Base-by-base conservation (phyloP, 1,284 basidiomycete species). In the Melampsora americana region DNA sequence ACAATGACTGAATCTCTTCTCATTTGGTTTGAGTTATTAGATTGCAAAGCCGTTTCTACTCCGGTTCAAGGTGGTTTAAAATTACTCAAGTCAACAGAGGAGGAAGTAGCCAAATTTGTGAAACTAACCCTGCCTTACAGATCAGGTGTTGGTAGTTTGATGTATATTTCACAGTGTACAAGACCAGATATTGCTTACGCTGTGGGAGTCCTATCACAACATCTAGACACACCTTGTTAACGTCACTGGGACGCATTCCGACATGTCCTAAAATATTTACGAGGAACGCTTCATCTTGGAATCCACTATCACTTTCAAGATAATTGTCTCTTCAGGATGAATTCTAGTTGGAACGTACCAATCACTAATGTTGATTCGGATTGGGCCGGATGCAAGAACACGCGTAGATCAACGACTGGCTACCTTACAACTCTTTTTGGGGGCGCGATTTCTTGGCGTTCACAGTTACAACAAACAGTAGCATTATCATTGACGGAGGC, bases 161-260 rank as follows among this genome's bases (percentile, higher is more conserved):
- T 50, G 44, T 68, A 68, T 16, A 30, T 68, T 5, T n/a, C 46
- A 18, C 35, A 50, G 12, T 48, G 42, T 20, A 67, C 66, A 16
- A 14, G 44, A 2, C 66, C 66, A 7, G 44, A 67, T 12, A 68
- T 68, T 20, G 56, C 23, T 7, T 68, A 53, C 56, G 66, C 66
- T 3, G 66, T 68, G 9, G 66, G 66, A 4, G 44, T 48, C 6
- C 26, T 68, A 3, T 68, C 48, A 26, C 46, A 48, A 6, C 56
- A 53, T n/a, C 66, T 68, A 39, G 30, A 68, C 32, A 53, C 48
- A 53, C 66, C 66, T 14, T 39, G 48, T 12, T 23, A 50, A 30
- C 26, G 23, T 11, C 66, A 68, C 28, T 68, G 66, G 66, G 48
- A 68, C 26, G 5, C 66, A 1, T 48, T 53, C 30, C 9, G 32